Evolutionary conservation across 1,284 basidiomycete species (phyloP), one percentile per base, ranked within the genome.

Genomic region (Mycena sp.): DNA sequence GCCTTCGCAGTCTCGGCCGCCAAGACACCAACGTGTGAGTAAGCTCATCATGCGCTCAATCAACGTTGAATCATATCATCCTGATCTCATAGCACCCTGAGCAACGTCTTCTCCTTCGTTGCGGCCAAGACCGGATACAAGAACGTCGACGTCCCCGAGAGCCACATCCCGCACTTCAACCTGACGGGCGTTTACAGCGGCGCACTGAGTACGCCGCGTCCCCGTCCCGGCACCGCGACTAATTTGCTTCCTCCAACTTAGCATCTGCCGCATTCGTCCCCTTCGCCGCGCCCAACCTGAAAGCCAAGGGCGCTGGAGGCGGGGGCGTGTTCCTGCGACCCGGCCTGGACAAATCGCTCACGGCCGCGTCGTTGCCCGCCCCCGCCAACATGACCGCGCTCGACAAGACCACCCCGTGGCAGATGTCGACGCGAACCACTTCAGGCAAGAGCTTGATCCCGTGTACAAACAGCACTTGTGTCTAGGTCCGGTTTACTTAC

Each of bases 61-160:
- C 32, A 35, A 9, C 7, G 9, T 35, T 35, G 7, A 14, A 14
- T 14, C 32, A 9, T 14, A 9, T 35, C 14, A 35, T 35, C 14
- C 32, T 35, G 9, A 35, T 35, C 32, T 35, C 65, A 55, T 21
- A 41, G 41, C 49, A 78, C 77, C 23, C 59, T 83, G 67, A 71
- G 77, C 68, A 84, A 83, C 32, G 32, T 35, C 58, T 77, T 77
- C 71, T 68, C 70, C 50, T 76, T 80, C 68, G 78, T 83, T 46
- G 80, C 82, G 6, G 67, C 74, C 25, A 65, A 65, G 1, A 76
- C 78, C 9, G 70, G 70, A 35, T 80, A 77, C 71, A 70, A 59
- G 61, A 81, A 81, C 70, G 58, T 72, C 35, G 64, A 75, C 61
- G 61, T 78, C 49, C 61, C 71, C 6, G 71, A 64, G 49, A 65